Conservation (phyloP, 2,329 filamentous ascomycete species). For the Aspergillus uvarum region DNA sequence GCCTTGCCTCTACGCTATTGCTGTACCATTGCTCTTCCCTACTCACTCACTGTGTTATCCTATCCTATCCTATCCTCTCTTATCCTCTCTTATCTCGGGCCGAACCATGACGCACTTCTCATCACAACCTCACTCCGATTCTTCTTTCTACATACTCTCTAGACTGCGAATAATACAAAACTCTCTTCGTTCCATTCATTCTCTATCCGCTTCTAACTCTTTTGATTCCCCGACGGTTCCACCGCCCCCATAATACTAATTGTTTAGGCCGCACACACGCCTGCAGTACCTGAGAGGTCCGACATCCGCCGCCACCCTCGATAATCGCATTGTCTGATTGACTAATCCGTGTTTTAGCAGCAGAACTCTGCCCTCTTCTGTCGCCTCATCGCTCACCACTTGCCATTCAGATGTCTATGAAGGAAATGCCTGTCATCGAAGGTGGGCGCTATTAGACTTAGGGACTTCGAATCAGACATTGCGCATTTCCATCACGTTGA, state of each 20-base stretch:
- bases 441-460: constrained; percentile 3
- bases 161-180: constrained; percentile 10
- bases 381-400: neutral
- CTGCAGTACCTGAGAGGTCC: constrained; percentile 6
- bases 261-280: constrained; percentile 2
- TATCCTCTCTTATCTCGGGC: constrained; percentile 17
- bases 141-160: constrained; percentile 28
- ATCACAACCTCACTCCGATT: constrained; percentile 25
- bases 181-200: constrained; percentile 3
- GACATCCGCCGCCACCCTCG: constrained; percentile 2
- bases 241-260: constrained; percentile 6
- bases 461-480: constrained; percentile 9
- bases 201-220: neutral
- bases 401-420: neutral
- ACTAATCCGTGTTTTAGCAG: constrained; percentile 5
- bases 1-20: neutral
- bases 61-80: constrained; percentile 12
- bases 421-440: constrained; percentile 10
- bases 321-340: neutral
- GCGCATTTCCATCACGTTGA: constrained; percentile 8
- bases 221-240: neutral
- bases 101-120: constrained; percentile 39
- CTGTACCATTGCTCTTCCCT: constrained; percentile 5
- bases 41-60: neutral
- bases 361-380: neutral